phyloP scores from a whole-genome alignment of 2,329 filamentous ascomycete genomes.

The Trichoderma endophyticum region DNA sequence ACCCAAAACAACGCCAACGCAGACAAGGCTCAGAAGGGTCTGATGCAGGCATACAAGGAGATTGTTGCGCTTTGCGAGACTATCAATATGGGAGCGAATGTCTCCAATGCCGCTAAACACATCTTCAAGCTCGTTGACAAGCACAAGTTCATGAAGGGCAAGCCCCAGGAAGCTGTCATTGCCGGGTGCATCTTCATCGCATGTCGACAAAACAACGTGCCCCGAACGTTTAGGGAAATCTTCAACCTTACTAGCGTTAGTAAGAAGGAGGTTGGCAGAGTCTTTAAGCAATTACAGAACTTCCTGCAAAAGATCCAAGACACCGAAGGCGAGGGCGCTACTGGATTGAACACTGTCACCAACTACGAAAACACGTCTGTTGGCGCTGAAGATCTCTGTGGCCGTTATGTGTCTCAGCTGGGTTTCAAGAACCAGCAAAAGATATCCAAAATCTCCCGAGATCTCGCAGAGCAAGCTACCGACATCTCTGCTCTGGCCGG shows the following conservation, averaged over 20 bases:
- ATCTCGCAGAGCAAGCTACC: constrained; percentile 74
- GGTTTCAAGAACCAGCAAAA: constrained; percentile 66
- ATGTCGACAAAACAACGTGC: constrained; percentile 82
- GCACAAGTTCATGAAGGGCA: constrained; percentile 90
- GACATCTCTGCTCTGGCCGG: constrained; percentile 80
- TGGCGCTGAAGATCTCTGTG: constrained; percentile 78
- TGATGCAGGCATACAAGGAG: constrained; percentile 83
- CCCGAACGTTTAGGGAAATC: constrained; percentile 91
- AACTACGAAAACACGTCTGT: constrained; percentile 76
- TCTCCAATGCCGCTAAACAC: constrained; percentile 87
- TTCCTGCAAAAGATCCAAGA: constrained; percentile 77
- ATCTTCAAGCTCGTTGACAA: constrained; percentile 95
- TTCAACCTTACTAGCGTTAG: constrained; percentile 88
- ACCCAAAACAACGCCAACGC: constrained; percentile 81
- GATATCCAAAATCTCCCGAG: constrained; percentile 75
- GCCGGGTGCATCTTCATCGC: constrained; percentile 97
- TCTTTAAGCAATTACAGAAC: constrained; percentile 88
- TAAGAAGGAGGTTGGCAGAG: constrained; percentile 95
- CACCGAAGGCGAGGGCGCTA: constrained; percentile 45
- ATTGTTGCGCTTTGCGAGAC: constrained; percentile 85
- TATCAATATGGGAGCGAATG: constrained; percentile 74
- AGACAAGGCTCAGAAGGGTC: constrained; percentile 78
- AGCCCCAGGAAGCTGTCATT: constrained; percentile 88
- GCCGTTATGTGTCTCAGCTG: constrained; percentile 84
- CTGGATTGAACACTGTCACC: constrained; percentile 55